A percentile compares a stretch with the other conserved stretches of the same genome.
Evolutionary conservation across 2,329 filamentous ascomycete genomes (phyloP).

Genomic region (Talaromyces funiculosus): DNA sequence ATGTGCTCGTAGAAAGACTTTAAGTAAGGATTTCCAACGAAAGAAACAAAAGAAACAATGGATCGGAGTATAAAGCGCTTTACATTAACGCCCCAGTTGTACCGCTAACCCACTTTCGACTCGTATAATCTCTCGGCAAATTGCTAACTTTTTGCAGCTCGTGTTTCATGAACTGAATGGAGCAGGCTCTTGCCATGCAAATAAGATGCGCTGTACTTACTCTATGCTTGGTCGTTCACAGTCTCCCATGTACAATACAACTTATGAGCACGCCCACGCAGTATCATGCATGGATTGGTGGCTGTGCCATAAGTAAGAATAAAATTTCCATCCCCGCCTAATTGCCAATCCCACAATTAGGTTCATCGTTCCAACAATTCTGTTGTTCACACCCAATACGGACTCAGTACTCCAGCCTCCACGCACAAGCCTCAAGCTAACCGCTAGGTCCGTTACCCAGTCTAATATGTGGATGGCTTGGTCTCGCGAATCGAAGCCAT

Average conservation of each 20-base stretch:
- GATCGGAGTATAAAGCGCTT: neutral
- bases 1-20: neutral
- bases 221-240: neutral
- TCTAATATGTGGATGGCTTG: neutral
- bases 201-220: neutral
- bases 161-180: neutral
- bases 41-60: neutral
- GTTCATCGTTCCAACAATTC: neutral
- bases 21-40: neutral
- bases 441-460: neutral
- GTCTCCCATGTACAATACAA: neutral
- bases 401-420: neutral
- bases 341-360: neutral
- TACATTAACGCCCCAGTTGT: neutral
- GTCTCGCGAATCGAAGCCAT: neutral
- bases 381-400: neutral
- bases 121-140: neutral
- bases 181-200: neutral
- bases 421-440: neutral
- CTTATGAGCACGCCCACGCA: neutral
- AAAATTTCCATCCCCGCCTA: neutral
- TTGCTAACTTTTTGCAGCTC: neutral
- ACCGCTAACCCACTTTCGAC: neutral
- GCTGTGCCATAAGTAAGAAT: neutral
- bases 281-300: neutral